Base-by-base conservation (phyloP, 1,284 basidiomycete genomes). In the Cerioporus squamosus region DNA sequence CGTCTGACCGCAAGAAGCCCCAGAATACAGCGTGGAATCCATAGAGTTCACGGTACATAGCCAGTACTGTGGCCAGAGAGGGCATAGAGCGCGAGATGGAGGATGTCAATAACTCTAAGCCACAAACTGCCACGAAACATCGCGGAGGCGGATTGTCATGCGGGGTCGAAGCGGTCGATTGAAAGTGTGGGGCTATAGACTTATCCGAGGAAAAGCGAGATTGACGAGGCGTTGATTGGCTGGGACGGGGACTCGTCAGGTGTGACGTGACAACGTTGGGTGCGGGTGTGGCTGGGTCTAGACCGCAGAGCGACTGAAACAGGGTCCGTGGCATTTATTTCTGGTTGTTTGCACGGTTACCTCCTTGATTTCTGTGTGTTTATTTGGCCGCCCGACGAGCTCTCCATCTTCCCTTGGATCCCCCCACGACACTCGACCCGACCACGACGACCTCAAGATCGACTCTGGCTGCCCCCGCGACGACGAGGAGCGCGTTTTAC, bases 401-500 rank as follows among this genome's bases (percentile, higher is more conserved):
- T 29, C 48, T 51, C 31, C 48, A 44, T 29, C 39, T 40, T 49
- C 31, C 24, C 52, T 48, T 50, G 44, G 51, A 53, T 48, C 43
- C 60, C 59, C 60, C 60, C 57, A 57, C 50, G 36, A 51, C 62
- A 38, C 20, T 33, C 57, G 6, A n/a, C n/a, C n/a, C 56, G 36
- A 52, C 62, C 42, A 22, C 58, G 15, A 60, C 56, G 24, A 57
- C 63, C 40, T 42, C 56, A 24, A 14, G 54, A 6, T 53, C 61
- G 50, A 55, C 53, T 49, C 29, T 40, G 49, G 48, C 57, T 22
- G 20, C 53, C 23, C 50, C 59, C 20, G 33, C 55, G n/a, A 44
- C 62, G 51, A 51, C 62, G 44, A 55, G 59, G 44, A 53, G 61
- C 52, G 61, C 61, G 53, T 38, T 44, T 46, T 58, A 57, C 65